Base-by-base conservation (phyloP, 163 green algal species). In the Trebouxia gelatinosa region DNA sequence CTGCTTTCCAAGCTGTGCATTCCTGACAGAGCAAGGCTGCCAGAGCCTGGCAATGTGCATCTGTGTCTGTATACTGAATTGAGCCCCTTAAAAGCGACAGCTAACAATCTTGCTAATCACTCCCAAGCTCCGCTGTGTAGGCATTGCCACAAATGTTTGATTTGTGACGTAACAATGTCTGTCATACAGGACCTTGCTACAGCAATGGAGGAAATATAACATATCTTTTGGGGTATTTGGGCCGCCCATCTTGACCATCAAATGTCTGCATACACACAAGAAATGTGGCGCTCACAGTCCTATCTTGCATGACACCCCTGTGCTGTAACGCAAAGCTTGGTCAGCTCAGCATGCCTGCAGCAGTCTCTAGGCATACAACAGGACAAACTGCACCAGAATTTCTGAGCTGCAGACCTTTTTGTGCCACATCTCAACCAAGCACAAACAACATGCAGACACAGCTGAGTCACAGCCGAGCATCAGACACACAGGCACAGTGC, bases 191-290 rank as follows among this genome's bases (percentile, higher is more conserved):
- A n/a, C n/a, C n/a, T n/a, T n/a, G 6, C 40, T 78, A 99, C 37
- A 97, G 91, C 39, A 98, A 83, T 1, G 93, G 94, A 26, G 95
- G 95, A 39, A 99, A 83, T 74, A 99, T 95, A 50, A 98, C 87
- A 89, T 90, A 99, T 9, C 94, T 87, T 35, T 86, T 86, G 0
- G 94, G 94, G 86, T 98, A 99, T 88, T 94, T 96, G 0, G 82
- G 72, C 0, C 88, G 85, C 6, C 95, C 95, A 5, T 98, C 93
- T 79, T 93, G 94, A 50, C 95, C 95, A 74, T 98, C 91, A 85
- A 98, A 98, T 0, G 88, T 91, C 90, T 96, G 89, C 81, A 84
- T 3, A 26, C 21, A 34, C 35, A 23, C 5, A 35, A 54, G 34
- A 46, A 7, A 17, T 43, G 26, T 48, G 38, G 5, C 7, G 21